These are phyloP conservation scores for Aechmea fasciata DNA, from an alignment of 176 grass and related monocot genomes.

Conservation along the genomic window DNA sequence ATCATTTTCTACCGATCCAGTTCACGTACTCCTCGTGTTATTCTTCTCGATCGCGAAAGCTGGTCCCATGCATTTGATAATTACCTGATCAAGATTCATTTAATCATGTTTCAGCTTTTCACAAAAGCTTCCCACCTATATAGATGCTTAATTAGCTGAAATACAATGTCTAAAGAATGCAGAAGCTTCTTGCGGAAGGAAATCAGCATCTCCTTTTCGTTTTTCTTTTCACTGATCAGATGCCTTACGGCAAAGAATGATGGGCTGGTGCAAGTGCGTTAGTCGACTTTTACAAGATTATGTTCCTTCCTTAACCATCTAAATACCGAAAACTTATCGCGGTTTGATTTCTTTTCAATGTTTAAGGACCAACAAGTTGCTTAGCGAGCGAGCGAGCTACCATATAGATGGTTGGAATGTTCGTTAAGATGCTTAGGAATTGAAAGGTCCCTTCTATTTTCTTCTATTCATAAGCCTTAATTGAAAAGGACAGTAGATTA, in stretches of 20 bases:
- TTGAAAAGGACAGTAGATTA: not conserved
- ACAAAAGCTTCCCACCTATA: not conserved
- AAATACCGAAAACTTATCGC: not conserved
- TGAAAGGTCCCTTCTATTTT: not conserved
- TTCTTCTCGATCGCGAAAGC: too few species aligned
- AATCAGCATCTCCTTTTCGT: not conserved
- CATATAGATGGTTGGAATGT: not conserved
- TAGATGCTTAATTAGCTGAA: slow-evolving; percentile 1
- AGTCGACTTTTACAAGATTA: not conserved
- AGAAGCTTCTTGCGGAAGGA: not conserved
- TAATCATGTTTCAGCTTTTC: not conserved
- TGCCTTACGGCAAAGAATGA: not conserved
- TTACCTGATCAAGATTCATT: too few species aligned
- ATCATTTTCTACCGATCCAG: too few species aligned
- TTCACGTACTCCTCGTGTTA: too few species aligned
- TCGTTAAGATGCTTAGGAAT: not conserved
- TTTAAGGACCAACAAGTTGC: not conserved
- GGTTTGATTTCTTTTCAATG: not conserved
- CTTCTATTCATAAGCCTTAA: not conserved
- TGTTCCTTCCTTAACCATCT: too few species aligned
- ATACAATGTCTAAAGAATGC: not conserved
- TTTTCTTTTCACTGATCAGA: not conserved
- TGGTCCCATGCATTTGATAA: too few species aligned
- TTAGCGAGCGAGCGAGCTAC: not conserved
- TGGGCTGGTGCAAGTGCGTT: not conserved